These are phyloP conservation scores for Orobanche coerulescens DNA, from an alignment of 257 asterid genomes.

Conservation along the genomic window DNA sequence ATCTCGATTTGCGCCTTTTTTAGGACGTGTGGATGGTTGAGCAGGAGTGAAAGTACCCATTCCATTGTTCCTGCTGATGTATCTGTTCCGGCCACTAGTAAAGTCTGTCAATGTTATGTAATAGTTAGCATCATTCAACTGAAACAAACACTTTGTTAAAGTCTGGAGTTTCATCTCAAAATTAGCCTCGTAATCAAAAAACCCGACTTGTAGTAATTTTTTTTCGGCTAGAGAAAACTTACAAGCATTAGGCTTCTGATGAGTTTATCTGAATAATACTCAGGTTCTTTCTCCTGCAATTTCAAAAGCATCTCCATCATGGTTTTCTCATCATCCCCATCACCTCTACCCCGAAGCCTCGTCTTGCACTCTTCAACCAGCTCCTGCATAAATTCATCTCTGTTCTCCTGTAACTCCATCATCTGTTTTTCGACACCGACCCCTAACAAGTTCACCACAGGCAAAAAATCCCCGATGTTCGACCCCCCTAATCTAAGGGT, in stretches of 20 bases:
- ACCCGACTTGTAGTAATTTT: no score
- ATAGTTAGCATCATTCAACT: no score
- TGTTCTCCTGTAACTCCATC: slow-evolving; percentile 31
- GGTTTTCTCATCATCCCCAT: slow-evolving; percentile 30
- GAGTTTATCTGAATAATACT: slow-evolving; percentile 37
- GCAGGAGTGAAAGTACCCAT: slow-evolving; percentile 48
- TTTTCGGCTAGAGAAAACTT: not conserved
- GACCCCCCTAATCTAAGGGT: slow-evolving; percentile 25
- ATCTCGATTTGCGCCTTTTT: slow-evolving; percentile 50
- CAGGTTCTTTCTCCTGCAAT: slow-evolving; percentile 45
- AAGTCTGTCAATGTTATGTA: slow-evolving; percentile 34
- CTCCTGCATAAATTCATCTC: slow-evolving; percentile 44
- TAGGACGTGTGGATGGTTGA: slow-evolving; percentile 44
- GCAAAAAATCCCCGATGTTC: slow-evolving; percentile 37
- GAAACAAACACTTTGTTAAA: no score
- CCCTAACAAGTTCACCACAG: slow-evolving; percentile 35
- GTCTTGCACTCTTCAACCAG: slow-evolving; percentile 35
- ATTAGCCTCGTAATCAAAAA: no score
- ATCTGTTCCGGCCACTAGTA: slow-evolving; percentile 55
- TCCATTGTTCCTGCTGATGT: slow-evolving; percentile 61
- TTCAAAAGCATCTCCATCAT: slow-evolving; percentile 38
- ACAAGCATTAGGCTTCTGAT: slow-evolving; percentile 45
- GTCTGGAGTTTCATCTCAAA: no score
- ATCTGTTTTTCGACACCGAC: slow-evolving; percentile 31
- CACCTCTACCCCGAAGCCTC: slow-evolving; percentile 10